Conservation (phyloP, 805 yeast species). For the Saccharomycopsis guyanensis region DNA sequence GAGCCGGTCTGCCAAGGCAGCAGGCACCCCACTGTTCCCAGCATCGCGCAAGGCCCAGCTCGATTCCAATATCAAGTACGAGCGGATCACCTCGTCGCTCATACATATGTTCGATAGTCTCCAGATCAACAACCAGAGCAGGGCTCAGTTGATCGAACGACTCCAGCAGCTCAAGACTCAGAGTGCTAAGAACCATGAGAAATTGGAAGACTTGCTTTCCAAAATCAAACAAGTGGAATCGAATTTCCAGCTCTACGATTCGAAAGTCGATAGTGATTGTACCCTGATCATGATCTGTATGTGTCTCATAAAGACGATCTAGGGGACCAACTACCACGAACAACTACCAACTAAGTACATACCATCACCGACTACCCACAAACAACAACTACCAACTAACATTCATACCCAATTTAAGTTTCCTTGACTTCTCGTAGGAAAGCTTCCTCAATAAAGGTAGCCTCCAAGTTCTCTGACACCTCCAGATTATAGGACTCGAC, state of each 20-base stretch:
- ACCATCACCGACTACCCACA: too few species aligned
- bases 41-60: neutral
- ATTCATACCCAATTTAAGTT: too few species aligned
- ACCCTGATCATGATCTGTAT: conserved; percentile 20
- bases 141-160: conserved; percentile 12
- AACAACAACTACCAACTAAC: too few species aligned
- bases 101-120: conserved; percentile 15
- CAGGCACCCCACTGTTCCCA: neutral
- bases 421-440: too few species aligned
- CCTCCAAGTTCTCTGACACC: too few species aligned
- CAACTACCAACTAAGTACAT: too few species aligned
- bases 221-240: conserved; percentile 15
- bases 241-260: conserved; percentile 14
- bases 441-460: too few species aligned
- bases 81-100: conserved; percentile 18
- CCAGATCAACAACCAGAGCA: conserved; percentile 13
- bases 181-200: conserved; percentile 10
- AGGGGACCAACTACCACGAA: too few species aligned
- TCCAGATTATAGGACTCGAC: too few species aligned
- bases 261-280: conserved; percentile 18
- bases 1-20: neutral
- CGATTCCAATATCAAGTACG: conserved; percentile 8
- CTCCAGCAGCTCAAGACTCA: conserved; percentile 11
- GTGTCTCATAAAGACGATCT: conserved; percentile 18
- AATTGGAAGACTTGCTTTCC: conserved; percentile 5